Evolutionary conservation across 768 basidiomycete genomes (phyloP).

Genomic region (Pisolithus marmoratus): DNA sequence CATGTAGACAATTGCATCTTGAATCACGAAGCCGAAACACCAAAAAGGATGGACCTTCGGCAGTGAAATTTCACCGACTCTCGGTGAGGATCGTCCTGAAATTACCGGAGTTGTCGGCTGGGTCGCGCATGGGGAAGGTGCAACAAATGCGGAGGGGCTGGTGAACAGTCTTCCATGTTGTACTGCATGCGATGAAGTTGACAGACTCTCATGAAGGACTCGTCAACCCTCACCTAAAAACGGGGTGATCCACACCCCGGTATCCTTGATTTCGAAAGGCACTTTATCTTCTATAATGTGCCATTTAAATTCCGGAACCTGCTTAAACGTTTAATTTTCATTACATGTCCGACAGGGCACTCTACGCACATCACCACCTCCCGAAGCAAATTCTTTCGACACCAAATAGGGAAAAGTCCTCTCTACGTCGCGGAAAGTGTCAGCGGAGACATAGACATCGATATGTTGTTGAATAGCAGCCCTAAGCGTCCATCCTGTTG

Average conservation of each 20-base stretch:
- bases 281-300: slow-evolving; percentile 68
- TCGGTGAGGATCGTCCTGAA: slow-evolving; percentile 26
- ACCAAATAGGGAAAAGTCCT: slow-evolving; percentile 80
- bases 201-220: not conserved
- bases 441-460: slow-evolving; percentile 65
- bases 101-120: slow-evolving; percentile 31
- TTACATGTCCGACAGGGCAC: not conserved
- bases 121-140: slow-evolving; percentile 36
- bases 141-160: slow-evolving; percentile 31
- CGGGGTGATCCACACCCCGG: slow-evolving; percentile 58
- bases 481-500: slow-evolving; percentile 66
- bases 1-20: slow-evolving; percentile 66
- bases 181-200: slow-evolving; percentile 34
- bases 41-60: slow-evolving; percentile 47
- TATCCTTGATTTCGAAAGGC: slow-evolving; percentile 62
- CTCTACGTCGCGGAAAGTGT: slow-evolving; percentile 62
- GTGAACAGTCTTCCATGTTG: slow-evolving; percentile 70
- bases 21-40: slow-evolving; percentile 66
- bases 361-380: slow-evolving; percentile 63
- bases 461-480: slow-evolving; percentile 63
- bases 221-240: slow-evolving; percentile 47
- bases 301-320: slow-evolving; percentile 84
- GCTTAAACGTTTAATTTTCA: slow-evolving; percentile 1
- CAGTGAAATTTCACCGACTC: slow-evolving; percentile 3
- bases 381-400: slow-evolving; percentile 67